These are phyloP conservation scores for Fusarium torreyae DNA, from an alignment of 2,329 filamentous ascomycete species.

Conservation along the genomic window DNA sequence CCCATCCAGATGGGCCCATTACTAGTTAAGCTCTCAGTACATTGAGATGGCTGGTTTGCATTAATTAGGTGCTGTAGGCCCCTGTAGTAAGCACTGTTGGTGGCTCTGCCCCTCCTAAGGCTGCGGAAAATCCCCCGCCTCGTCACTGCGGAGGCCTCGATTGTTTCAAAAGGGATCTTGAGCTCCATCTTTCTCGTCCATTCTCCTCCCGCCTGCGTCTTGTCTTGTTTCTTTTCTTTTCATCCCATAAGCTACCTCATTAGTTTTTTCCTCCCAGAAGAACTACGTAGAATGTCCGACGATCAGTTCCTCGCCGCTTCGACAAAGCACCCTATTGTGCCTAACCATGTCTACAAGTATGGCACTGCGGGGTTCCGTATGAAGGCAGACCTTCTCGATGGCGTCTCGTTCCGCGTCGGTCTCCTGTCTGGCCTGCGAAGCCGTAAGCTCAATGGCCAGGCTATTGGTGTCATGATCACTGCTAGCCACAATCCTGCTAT, in stretches of 20 bases:
- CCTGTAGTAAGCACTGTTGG: constrained; percentile 25
- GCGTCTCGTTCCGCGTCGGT: constrained; percentile 92
- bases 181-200: constrained; percentile 43
- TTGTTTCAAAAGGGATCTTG: constrained; percentile 44
- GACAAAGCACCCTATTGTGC: constrained; percentile 72
- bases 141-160: constrained; percentile 39
- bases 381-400: constrained; percentile 86
- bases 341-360: constrained; percentile 72
- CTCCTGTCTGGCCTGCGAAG: constrained; percentile 90
- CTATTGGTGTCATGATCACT: constrained; percentile 97
- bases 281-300: constrained; percentile 61
- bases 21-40: background rate
- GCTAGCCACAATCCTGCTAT: constrained; percentile 92
- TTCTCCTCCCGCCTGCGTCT: constrained; percentile 24
- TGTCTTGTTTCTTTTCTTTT: constrained; percentile 20
- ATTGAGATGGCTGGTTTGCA: constrained; percentile 23
- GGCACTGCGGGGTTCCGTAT: constrained; percentile 79
- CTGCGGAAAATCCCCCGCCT: constrained; percentile 31
- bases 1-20: background rate
- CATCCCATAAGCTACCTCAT: constrained; percentile 14
- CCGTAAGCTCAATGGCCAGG: constrained; percentile 88
- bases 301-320: constrained; percentile 72
- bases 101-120: constrained; percentile 26
- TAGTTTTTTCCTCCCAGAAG: constrained; percentile 9
- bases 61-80: constrained; percentile 3